These are phyloP conservation scores for Cladophialophora immunda DNA, from an alignment of 2,329 filamentous ascomycete species.

Conservation along the genomic window DNA sequence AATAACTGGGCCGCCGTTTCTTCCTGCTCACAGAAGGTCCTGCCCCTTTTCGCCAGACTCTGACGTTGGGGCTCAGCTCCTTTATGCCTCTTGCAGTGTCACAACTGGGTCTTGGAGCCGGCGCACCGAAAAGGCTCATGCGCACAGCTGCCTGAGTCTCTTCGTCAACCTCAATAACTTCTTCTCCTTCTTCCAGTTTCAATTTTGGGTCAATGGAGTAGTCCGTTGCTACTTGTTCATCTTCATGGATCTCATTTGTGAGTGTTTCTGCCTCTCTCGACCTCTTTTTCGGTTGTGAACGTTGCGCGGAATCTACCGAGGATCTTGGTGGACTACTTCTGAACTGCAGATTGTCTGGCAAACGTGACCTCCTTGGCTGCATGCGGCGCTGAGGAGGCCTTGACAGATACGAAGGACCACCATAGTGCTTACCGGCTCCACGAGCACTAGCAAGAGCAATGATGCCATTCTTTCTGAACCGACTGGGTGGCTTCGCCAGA, in stretches of 20 bases:
- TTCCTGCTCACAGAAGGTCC: slow-evolving; percentile 31
- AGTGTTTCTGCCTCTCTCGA: slow-evolving; percentile 26
- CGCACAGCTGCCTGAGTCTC: slow-evolving; percentile 37
- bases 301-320: slow-evolving; percentile 7
- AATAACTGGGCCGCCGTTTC: slow-evolving; percentile 41
- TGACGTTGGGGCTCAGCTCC: slow-evolving; percentile 41
- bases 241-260: slow-evolving; percentile 25
- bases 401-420: slow-evolving; percentile 20
- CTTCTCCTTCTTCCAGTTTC: slow-evolving; percentile 35
- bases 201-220: slow-evolving; percentile 21
- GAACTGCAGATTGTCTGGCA: slow-evolving; percentile 35
- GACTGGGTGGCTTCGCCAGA: slow-evolving; percentile 36
- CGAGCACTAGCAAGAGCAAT: slow-evolving; percentile 35
- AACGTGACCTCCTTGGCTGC: slow-evolving; percentile 11
- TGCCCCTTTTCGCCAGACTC: slow-evolving; percentile 32
- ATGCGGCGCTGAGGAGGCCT: slow-evolving; percentile 21
- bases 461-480: slow-evolving; percentile 40
- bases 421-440: slow-evolving; percentile 37
- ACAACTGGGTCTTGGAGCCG: slow-evolving; percentile 17
- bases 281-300: slow-evolving; percentile 28
- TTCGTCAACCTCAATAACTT: slow-evolving; percentile 38
- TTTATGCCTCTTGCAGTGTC: slow-evolving; percentile 28
- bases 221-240: slow-evolving; percentile 19
- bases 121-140: slow-evolving; percentile 37
- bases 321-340: slow-evolving; percentile 39